These are phyloP conservation scores for Reticulascus tulasneorum DNA, from an alignment of 2,329 filamentous ascomycete species.

Conservation along the genomic window DNA sequence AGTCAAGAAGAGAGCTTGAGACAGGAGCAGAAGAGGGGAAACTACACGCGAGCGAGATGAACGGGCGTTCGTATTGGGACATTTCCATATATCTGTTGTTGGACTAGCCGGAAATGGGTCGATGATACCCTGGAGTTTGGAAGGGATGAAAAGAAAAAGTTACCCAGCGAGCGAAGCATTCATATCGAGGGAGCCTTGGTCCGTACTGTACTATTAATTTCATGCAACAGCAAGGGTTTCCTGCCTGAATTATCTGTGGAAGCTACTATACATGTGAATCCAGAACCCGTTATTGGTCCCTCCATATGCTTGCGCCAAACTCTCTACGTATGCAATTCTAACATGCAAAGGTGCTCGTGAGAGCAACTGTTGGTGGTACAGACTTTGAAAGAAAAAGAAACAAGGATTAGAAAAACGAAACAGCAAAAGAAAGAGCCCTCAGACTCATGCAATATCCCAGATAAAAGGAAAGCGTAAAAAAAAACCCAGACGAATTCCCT, in stretches of 20 bases:
- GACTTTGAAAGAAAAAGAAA: constrained; percentile 1
- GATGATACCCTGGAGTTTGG: constrained; percentile 11
- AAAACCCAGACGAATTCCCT: too few species aligned
- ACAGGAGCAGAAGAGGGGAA: constrained; percentile 66
- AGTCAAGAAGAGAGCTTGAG: constrained; percentile 80
- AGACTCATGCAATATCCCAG: too few species aligned
- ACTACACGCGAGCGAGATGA: constrained; percentile 53
- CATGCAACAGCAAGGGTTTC: too few species aligned
- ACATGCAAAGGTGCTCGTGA: constrained; percentile 1
- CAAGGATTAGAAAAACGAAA: constrained; percentile 1
- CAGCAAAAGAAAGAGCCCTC: background rate
- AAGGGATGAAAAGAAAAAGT: constrained; percentile 3
- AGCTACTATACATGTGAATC: constrained; percentile 15
- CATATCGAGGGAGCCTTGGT: too few species aligned
- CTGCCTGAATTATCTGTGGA: too few species aligned
- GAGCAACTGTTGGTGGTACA: constrained; percentile 11
- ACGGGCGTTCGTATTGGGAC: background rate
- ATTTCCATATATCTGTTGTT: constrained; percentile 1
- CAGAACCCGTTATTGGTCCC: constrained; percentile 1
- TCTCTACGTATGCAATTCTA: constrained; percentile 2
- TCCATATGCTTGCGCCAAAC: constrained; percentile 7
- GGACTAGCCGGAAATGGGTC: constrained; percentile 3
- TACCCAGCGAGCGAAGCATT: too few species aligned
- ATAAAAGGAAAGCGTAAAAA: too few species aligned
- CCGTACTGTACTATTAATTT: too few species aligned